Base-by-base conservation (phyloP, 2,329 filamentous ascomycete genomes). In the Ascochyta rabiei region DNA sequence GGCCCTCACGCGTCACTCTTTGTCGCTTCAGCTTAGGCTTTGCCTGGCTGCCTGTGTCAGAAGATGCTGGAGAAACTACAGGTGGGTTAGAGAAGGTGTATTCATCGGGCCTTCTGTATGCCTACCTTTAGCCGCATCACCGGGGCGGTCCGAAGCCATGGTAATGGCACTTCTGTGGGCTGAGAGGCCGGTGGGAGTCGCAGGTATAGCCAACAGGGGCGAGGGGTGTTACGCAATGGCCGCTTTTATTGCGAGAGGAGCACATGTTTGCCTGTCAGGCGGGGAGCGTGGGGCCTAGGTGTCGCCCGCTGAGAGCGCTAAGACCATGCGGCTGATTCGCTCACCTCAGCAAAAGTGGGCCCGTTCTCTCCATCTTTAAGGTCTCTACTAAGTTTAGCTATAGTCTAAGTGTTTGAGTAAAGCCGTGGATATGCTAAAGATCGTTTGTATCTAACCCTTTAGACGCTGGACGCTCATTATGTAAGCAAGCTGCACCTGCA, bases 1-100 rank as follows among this genome's bases (percentile, higher is more conserved):
- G 63, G 8, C 64, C 68, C 55, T 67, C 55, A 35, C 67, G 66
- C 50, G 64, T 71, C 12, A 39, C 35, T n/a, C 56, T 47, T 26
- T 56, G 61, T 9, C 62, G 61, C 13, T 57, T 62, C 4, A 47
- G 51, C 38, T 52, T 56, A 2, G 50, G 28, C 35, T 57, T 57
- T 3, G 31, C 9, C 45, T 54, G 35, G 24, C 6, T 18, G 40
- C 39, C 52, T 24, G 42, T 21, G 15, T 37, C 46, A 10, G 39
- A 4, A 12, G 40, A 23, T 4, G 45, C 15, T 10, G 21, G 6
- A 28, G 42, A 19, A 9, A 10, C 53, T 59, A 19, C 16, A 28
- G 10, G 21, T 23, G 8, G 31, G 16, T 62, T 35, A 62, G 45
- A 26, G 3, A 33, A 9, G 30, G 4, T 30, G 40, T 23, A 23